These are phyloP conservation scores for Wickerhamiella australiensis DNA, from an alignment of 805 yeast species.

Conservation along the genomic window DNA sequence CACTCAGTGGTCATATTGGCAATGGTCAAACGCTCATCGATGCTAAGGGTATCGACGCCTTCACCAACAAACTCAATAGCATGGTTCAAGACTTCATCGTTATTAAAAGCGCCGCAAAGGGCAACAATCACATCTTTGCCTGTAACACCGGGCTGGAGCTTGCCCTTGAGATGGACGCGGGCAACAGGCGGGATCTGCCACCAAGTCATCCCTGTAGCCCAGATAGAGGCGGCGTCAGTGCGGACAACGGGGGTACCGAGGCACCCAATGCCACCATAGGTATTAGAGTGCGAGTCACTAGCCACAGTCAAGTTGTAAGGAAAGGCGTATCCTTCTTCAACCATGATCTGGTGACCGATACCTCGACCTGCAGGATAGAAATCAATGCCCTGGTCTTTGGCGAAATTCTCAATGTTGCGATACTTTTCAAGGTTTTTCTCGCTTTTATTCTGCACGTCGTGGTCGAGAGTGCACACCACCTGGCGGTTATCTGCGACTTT, in stretches of 20 bases:
- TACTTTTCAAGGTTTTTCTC: conserved; percentile 85
- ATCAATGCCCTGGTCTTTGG: conserved; percentile 81
- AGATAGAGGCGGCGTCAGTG: conserved; percentile 96
- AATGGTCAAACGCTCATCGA: conserved; percentile 47
- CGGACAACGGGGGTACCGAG: conserved; percentile 96
- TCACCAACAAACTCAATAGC: conserved; percentile 27
- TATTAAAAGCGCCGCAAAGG: conserved; percentile 81
- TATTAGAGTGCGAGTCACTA: conserved; percentile 94
- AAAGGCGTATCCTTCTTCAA: conserved; percentile 97
- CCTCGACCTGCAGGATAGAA: conserved; percentile 99
- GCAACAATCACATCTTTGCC: conserved; percentile 98
- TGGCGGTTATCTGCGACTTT: conserved; percentile 75
- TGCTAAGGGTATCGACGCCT: conserved; percentile 23
- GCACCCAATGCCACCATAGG: conserved; percentile 94
- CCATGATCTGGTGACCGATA: conserved; percentile 98
- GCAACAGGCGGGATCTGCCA: conserved; percentile 99
- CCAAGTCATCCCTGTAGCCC: conserved; percentile 99
- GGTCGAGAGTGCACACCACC: conserved; percentile 92
- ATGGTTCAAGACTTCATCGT: conserved; percentile 81
- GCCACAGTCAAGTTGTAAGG: conserved; percentile 91
- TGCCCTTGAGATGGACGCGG: conserved; percentile 71
- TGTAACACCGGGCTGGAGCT: conserved; percentile 72
- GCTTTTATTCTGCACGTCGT: conserved; percentile 88
- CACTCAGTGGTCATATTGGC: conserved; percentile 92
- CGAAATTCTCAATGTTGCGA: conserved; percentile 77